A percentile compares a stretch with the other conserved stretches of the same genome.
Conservation (phyloP, 192 early-diverging fungal genomes). For the Gigaspora rosea region DNA sequence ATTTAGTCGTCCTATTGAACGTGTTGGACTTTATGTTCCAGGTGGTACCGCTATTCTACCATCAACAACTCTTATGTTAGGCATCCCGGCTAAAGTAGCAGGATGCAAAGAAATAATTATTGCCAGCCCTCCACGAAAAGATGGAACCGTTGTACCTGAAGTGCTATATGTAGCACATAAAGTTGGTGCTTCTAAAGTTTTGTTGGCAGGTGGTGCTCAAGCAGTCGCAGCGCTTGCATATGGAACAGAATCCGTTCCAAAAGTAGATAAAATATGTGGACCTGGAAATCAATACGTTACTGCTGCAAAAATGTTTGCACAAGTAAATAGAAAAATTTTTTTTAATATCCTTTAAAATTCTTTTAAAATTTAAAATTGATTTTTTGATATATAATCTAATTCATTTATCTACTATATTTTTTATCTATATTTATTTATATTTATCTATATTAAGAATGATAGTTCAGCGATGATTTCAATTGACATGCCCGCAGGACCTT, state of each 20-base stretch:
- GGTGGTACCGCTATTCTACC: constrained; percentile 97
- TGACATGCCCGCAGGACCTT: constrained; percentile 99
- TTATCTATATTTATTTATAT: neutral
- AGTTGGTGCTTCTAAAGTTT: constrained; percentile 89
- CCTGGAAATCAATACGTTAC: constrained; percentile 99
- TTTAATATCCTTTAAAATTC: no score
- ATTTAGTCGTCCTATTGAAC: constrained; percentile 92
- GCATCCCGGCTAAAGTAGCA: constrained; percentile 96
- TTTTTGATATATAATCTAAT: no score
- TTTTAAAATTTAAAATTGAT: no score
- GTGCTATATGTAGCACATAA: constrained; percentile 98
- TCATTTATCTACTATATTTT: neutral
- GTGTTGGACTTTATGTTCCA: constrained; percentile 96
- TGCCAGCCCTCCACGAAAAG: constrained; percentile 90
- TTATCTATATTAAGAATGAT: constrained; percentile 65
- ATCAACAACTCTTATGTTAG: constrained; percentile 94
- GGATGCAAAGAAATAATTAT: constrained; percentile 94
- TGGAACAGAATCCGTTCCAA: constrained; percentile 92
- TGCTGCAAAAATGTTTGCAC: constrained; percentile 96
- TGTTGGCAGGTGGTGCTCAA: constrained; percentile 96
- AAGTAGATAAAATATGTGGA: constrained; percentile 99
- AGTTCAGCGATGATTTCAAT: constrained; percentile 91
- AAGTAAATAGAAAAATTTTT: constrained; percentile 47
- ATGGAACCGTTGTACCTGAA: constrained; percentile 92
- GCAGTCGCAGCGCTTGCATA: constrained; percentile 99